phyloP scores from a whole-genome alignment of 257 asterid genomes.

The Ophiorrhiza pumila region DNA sequence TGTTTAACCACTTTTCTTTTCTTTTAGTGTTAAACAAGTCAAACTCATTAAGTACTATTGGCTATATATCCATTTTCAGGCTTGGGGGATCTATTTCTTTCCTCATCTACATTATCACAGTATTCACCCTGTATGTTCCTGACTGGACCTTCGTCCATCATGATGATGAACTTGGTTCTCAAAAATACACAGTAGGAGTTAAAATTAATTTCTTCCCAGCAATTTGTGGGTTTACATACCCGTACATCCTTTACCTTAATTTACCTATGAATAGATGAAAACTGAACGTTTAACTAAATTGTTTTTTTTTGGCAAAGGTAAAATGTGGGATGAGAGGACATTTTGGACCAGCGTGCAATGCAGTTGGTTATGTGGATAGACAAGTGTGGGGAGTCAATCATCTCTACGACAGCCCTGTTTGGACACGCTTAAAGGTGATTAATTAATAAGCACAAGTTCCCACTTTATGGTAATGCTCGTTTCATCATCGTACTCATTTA shows the following conservation, averaged over 20 bases:
- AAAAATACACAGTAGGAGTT: constrained; percentile 44
- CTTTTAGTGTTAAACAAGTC: no score
- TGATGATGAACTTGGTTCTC: constrained; percentile 10
- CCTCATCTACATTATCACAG: constrained; percentile 56
- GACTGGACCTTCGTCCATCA: constrained; percentile 61
- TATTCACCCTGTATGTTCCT: constrained; percentile 66
- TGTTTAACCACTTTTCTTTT: background rate
- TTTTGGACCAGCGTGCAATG: constrained; percentile 86
- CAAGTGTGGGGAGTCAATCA: constrained; percentile 88
- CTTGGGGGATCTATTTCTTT: constrained; percentile 66
- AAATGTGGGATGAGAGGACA: constrained; percentile 97
- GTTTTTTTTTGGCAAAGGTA: constrained; percentile 43
- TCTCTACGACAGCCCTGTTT: constrained; percentile 66
- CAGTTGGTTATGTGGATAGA: constrained; percentile 88
- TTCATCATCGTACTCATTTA: background rate
- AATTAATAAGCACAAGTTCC: constrained; percentile 6
- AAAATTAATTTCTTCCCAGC: background rate
- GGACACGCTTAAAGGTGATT: constrained; percentile 55
- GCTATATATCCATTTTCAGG: constrained; percentile 31
- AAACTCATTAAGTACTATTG: no score
- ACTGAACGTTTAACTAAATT: background rate
- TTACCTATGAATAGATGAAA: background rate
- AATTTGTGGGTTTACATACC: background rate
- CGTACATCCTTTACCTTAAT: background rate
- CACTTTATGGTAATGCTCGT: background rate